Evolutionary conservation across 1,139 yeast species (phyloP), one percentile per base, ranked within the genome.

Genomic region (Schwanniomyces etchellsii): DNA sequence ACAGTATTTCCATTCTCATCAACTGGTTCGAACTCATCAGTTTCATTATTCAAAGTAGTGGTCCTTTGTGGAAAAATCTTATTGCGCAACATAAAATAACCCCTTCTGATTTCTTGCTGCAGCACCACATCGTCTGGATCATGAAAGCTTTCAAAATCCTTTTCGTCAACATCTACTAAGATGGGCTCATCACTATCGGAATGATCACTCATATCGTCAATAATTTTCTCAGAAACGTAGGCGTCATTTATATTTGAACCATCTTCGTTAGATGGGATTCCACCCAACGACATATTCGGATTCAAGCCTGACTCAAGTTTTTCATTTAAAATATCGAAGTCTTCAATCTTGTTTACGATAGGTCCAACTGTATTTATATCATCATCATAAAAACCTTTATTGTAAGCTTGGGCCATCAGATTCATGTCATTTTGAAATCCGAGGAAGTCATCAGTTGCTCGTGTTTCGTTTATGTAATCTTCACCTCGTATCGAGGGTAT

Each of bases 1-100:
- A 70, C 44, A 0, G 77, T 76, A 32, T 75, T 71, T 0, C 85
- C 86, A 24, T 61, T 52, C 36, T 77, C 81, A 42, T 83, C 89
- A n/a, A 82, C 59, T 0, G 86, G 86, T 44, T 82, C 94, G 12
- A 75, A 49, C 37, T 77, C 91, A 7, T 7, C 7, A 36, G 56
- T 47, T 31, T 74, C 86, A 32, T 60, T 55, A 5, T 68, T 68
- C 3, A 70, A 51, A 38, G 63, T 59, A 13, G 53, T 53, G 31
- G 60, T 58, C 21, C n/a, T 18, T 29, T 61, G 54, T 13, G 49
- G 44, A 14, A 80, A 59, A 41, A 81, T 52, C 34, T 66, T 65
- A 33, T 74, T 74, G 26, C 84, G 63, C 33, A 82, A 46, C 28
- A 66, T 61, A 29, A 78, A 75, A 47, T 84, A 84, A 31, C 77